Base-by-base conservation (phyloP, 345 rosid species). In the Brassica juncea region DNA sequence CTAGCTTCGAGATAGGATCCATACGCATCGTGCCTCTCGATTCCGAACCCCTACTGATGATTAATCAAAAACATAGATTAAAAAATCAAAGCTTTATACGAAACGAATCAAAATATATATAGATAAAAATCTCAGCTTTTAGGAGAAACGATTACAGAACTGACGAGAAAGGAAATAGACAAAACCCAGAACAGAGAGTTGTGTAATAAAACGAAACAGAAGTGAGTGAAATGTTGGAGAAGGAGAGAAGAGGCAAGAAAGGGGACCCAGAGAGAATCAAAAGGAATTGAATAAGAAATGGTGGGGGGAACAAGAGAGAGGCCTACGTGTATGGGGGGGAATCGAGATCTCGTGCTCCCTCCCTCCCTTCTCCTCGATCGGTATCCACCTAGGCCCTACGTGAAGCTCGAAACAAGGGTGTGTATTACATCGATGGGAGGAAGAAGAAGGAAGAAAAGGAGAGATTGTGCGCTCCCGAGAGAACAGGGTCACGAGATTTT, bases 1-100 rank as follows among this genome's bases (percentile, higher is more conserved):
- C 54, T 28, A 85, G 75, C 86, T 82, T 87, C 59, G 85, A 85
- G 71, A 81, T 16, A 80, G 81, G 80, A 86, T 81, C 86, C 93
- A 89, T 91, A 42, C 27, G 61, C 75, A 60, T 73, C 19, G 75
- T 37, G 10, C 44, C 44, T 9, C 61, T 69, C 87, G 72, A 78
- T 81, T 75, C 82, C 77, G 68, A 74, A 67, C 73, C 54, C 16
- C 88, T 84, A 82, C 78, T 75, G 61, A 65, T 62, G 66, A 69
- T 70, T 2, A 68, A 42, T 23, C 55, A 67, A 67, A 23, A 10
- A 42, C 3, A 30, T 27, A 59, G 32, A 49, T 35, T 15, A 67
- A 31, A 65, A 32, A 31, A 10, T 42, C 49, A 11, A 42, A 42
- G 49, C 49, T 42, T 42, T 9, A 49, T 4, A 1, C 0, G 9